A percentile compares a stretch with the other conserved stretches of the same genome.
These are phyloP conservation scores for Candida cerambycidarum DNA, from an alignment of 805 yeast genomes.

Conservation along the genomic window DNA sequence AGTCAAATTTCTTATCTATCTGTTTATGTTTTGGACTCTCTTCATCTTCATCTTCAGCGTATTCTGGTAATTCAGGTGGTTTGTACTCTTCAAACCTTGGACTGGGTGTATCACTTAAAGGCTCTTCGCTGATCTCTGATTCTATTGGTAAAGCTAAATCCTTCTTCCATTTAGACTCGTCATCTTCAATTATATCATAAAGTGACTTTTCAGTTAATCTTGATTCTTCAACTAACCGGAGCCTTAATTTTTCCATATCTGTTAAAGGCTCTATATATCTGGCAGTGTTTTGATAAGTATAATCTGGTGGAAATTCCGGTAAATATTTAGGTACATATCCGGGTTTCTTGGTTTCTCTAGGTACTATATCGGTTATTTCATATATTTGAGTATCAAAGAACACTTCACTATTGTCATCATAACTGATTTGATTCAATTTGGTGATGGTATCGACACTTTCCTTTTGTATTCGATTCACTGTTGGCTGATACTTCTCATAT, in stretches of 20 bases:
- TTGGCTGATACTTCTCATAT: constrained; percentile 12
- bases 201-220: constrained; percentile 77
- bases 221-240: constrained; percentile 77
- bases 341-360: constrained; percentile 39
- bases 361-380: constrained; percentile 56
- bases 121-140: constrained; percentile 10
- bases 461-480: constrained; percentile 11
- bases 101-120: constrained; percentile 13
- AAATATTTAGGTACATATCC: constrained; percentile 68
- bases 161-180: constrained; percentile 20
- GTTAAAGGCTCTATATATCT: constrained; percentile 58
- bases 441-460: constrained; percentile 17
- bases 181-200: constrained; percentile 51
- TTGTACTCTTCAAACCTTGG: constrained; percentile 13
- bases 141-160: constrained; percentile 1
- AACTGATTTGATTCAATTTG: constrained; percentile 9
- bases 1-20: constrained; percentile 40
- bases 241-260: constrained; percentile 70
- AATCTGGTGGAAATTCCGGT: constrained; percentile 92
- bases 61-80: constrained; percentile 15
- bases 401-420: constrained; percentile 43
- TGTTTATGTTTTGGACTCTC: constrained; percentile 5
- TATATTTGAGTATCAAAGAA: constrained; percentile 55
- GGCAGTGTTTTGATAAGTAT: constrained; percentile 82
- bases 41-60: constrained; percentile 12